Percentiles rank a stretch among this genome's conserved stretches.
phyloP scores from a whole-genome alignment of 2,329 filamentous ascomycete genomes.

The Didymella arachidicola region DNA sequence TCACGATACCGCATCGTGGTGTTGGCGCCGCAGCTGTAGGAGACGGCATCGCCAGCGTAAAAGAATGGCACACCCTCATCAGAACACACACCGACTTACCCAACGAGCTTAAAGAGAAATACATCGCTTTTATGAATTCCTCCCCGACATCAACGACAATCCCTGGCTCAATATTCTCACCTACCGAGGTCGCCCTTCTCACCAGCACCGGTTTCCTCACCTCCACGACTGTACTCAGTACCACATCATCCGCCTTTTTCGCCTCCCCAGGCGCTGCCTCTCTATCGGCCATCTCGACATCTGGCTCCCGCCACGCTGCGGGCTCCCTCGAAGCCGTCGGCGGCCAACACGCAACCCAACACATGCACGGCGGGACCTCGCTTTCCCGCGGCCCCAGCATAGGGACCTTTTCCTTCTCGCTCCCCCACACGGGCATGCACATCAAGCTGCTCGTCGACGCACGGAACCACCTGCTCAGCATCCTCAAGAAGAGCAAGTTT shows the following conservation, averaged over 20 bases:
- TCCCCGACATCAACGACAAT: conserved; percentile 60
- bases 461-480: conserved; percentile 66
- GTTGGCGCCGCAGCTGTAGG: conserved; percentile 65
- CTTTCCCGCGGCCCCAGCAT: conserved; percentile 25
- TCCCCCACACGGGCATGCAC: conserved; percentile 72
- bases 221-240: conserved; percentile 47
- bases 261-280: conserved; percentile 53
- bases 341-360: conserved; percentile 70
- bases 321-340: conserved; percentile 75
- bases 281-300: conserved; percentile 67
- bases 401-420: conserved; percentile 61
- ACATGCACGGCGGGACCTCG: conserved; percentile 69
- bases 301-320: conserved; percentile 69
- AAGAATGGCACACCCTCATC: conserved; percentile 56
- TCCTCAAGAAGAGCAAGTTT: conserved; percentile 67
- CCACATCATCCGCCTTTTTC: conserved; percentile 50
- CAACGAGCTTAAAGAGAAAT: conserved; percentile 52
- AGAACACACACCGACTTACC: conserved; percentile 32
- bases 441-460: conserved; percentile 70
- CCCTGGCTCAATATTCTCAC: conserved; percentile 52
- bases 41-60: conserved; percentile 68
- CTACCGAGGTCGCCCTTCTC: conserved; percentile 63
- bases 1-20: conserved; percentile 69
- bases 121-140: conserved; percentile 60
- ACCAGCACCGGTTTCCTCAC: conserved; percentile 74